Evolutionary conservation across 768 basidiomycete genomes (phyloP), one percentile per base, ranked within the genome.

Genomic region (Tricholoma bakamatsutake): DNA sequence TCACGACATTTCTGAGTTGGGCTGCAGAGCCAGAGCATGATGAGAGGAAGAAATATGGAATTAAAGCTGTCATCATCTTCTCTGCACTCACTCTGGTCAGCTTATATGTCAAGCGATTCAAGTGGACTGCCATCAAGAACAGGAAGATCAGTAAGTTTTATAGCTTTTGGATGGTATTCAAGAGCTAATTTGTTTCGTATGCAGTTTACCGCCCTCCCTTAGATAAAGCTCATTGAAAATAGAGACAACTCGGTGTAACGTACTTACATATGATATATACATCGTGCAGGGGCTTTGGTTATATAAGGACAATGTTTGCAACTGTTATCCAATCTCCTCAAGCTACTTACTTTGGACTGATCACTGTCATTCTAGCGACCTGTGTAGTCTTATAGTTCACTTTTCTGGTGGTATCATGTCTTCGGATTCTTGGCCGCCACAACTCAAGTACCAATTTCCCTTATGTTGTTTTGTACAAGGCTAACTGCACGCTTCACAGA

Each of bases 21-120:
- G 92, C 96, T 15, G 84, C 97, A 55, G 97, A 99, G 71, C 97
- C 97, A 30, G 97, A 99, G 71, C 90, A 95, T 65, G 97, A 99
- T 67, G 89, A 95, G 69, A 81, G 97, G 70, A 98, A 99, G 80
- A 94, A 93, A 81, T 87, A 87, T 68, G 96, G 97, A 61, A 77
- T 98, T 71, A 95, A 98, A 76, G 95, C 93, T 18, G 84, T 95
- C 63, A 94, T 98, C 68, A 78, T 98, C 68, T 89, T 98, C 75
- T 91, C 94, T 42, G 73, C 85, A 11, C 76, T 98, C 69, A 88
- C 85, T 52, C 84, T 83, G 15, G 65, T 96, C 68, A 86, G 85
- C 62, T 67, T 98, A 62, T 93, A 93, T 68, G 81, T 95, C 67
- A 98, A 98, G 76, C 84, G 93, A 66, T 95, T 93, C 84, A 98